A percentile compares a stretch with the other conserved stretches of the same genome.
Evolutionary conservation across 2,329 filamentous ascomycete genomes (phyloP).

Genomic region (Aspergillus ustus): DNA sequence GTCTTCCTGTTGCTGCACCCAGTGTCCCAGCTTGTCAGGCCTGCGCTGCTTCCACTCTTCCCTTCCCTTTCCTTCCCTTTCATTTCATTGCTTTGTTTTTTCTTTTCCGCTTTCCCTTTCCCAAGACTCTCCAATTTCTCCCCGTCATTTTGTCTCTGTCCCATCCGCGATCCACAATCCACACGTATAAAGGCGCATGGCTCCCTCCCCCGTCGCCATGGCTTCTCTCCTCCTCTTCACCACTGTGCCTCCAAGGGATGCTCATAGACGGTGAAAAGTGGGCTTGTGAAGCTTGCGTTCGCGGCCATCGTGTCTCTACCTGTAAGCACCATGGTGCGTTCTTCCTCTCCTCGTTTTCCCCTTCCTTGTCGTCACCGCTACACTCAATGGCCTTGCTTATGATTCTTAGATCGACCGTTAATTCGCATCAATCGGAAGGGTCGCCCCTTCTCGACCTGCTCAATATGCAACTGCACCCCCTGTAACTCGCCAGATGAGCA

Average conservation of each 20-base stretch:
- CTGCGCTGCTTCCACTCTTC: background rate
- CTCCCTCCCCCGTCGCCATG: conserved; percentile 19
- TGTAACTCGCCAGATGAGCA: conserved; percentile 91
- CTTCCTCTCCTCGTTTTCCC: background rate
- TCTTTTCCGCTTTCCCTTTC: conserved; percentile 2
- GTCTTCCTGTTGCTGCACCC: background rate
- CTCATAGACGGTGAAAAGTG: conserved; percentile 93
- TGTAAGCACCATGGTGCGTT: conserved; percentile 84
- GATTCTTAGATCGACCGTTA: conserved; percentile 76
- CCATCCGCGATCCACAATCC: conserved; percentile 18
- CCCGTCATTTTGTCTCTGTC: background rate
- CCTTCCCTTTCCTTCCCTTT: background rate
- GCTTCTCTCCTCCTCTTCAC: conserved; percentile 7
- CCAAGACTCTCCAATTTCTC: background rate
- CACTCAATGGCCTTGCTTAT: background rate
- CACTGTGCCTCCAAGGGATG: conserved; percentile 55
- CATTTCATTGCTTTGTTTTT: background rate
- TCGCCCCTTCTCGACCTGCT: conserved; percentile 92
- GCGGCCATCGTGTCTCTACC: conserved; percentile 95
- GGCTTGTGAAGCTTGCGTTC: conserved; percentile 94
- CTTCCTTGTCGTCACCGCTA: background rate
- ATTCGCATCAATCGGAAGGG: conserved; percentile 97
- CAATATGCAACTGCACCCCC: conserved; percentile 81
- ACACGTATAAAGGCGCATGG: conserved; percentile 25
- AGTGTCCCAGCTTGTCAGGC: background rate